These are phyloP conservation scores for Sclerospora graminicola DNA, from an alignment of 352 stramenopile genomes.

Conservation along the genomic window DNA sequence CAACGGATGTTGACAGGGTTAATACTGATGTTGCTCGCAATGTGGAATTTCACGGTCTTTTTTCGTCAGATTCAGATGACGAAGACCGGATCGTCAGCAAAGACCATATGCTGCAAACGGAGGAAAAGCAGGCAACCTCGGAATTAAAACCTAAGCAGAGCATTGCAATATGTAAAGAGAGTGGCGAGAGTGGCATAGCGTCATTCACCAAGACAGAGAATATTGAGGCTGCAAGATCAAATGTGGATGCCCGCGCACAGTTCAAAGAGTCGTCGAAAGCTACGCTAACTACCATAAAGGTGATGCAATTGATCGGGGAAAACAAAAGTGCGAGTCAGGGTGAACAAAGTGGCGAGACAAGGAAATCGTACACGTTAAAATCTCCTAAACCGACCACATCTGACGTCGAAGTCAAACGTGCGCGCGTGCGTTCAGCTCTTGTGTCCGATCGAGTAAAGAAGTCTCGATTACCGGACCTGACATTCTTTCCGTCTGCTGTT, in stretches of 20 bases:
- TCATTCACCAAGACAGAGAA: not conserved
- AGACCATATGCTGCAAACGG: slow-evolving; percentile 3
- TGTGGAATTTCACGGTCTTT: slow-evolving; percentile 11
- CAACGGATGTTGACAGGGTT: not conserved
- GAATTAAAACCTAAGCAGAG: not conserved
- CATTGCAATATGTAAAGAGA: not conserved
- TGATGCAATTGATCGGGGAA: not conserved
- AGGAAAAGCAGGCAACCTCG: slow-evolving; percentile 5
- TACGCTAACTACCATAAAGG: not conserved
- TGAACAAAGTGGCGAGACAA: not conserved
- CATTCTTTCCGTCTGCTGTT: slow-evolving; percentile 35
- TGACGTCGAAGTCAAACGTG: slow-evolving; percentile 30
- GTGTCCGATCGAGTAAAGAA: slow-evolving; percentile 27
- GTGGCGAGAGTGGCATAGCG: not conserved
- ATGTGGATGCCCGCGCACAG: slow-evolving; percentile 1
- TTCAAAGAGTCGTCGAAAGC: not conserved
- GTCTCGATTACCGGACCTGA: slow-evolving; percentile 31
- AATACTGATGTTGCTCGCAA: slow-evolving; percentile 9
- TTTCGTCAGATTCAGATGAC: slow-evolving; percentile 22
- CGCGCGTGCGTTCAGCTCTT: slow-evolving; percentile 26
- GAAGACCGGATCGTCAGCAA: not conserved
- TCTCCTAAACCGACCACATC: slow-evolving; percentile 10
- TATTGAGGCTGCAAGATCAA: not conserved
- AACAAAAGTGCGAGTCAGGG: not conserved
- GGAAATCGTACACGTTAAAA: slow-evolving; percentile 12